Base-by-base conservation (phyloP, 768 basidiomycete species). In the Daedaleopsis nitida region DNA sequence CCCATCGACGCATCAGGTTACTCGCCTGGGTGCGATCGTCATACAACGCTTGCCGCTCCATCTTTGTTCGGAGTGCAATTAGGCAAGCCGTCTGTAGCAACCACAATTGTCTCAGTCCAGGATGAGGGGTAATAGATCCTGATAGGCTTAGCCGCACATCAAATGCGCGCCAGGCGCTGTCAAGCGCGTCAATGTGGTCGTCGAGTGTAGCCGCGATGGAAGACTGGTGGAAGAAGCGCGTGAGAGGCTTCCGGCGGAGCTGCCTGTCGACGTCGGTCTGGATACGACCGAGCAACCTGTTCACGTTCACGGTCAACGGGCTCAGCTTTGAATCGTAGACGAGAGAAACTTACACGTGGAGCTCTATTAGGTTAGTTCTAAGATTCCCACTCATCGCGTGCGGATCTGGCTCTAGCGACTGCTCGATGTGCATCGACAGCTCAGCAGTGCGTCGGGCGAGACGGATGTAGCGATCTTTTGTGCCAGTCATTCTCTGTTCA, bases 91-190 rank as follows among this genome's bases (percentile, higher is more conserved):
- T 62, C 61, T 57, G 21, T 1, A 4, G 13, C 1, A n/a, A 19
- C n/a, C n/a, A n/a, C n/a, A n/a, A n/a, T n/a, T n/a, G n/a, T n/a
- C n/a, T n/a, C n/a, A n/a, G n/a, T n/a, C n/a, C n/a, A n/a, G n/a
- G n/a, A n/a, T n/a, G n/a, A n/a, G n/a, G n/a, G n/a, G n/a, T n/a
- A n/a, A n/a, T n/a, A n/a, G n/a, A n/a, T n/a, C n/a, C n/a, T n/a
- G n/a, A n/a, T n/a, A n/a, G n/a, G n/a, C n/a, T n/a, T n/a, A n/a
- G n/a, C n/a, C n/a, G n/a, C n/a, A 62, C 61, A 24, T 58, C 57
- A 14, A 63, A 63, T 1, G 61, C 42, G n/a, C 48, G 52, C 61
- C 61, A 58, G 1, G 57, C 61, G 13, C 47, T 58, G 23, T 63
- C 53, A 27, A 63, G 52, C 10, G 37, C 43, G 27, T 58, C 52